Percentiles rank a stretch among this genome's conserved stretches.
phyloP scores from a whole-genome alignment of 441 rosid species.

The Dalechampia spathulata region DNA sequence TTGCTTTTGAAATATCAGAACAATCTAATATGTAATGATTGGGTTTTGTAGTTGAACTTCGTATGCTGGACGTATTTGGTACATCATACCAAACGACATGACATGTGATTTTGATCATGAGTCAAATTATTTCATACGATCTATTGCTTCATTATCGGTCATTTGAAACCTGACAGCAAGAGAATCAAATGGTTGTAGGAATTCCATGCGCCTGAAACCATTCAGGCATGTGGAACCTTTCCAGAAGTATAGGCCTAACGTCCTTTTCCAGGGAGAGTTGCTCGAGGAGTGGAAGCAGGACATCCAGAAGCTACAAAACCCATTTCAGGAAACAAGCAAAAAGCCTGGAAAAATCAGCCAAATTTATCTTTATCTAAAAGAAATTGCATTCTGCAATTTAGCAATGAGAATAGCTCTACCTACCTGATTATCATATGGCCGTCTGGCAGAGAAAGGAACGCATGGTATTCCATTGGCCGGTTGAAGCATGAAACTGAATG shows the following conservation, averaged over 20 bases:
- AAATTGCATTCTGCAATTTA: no score
- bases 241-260: constrained; percentile 32
- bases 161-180: no score
- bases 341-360: neutral
- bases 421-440: constrained; percentile 72
- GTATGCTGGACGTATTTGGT: no score
- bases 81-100: no score
- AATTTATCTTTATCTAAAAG: neutral
- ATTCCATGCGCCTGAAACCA: constrained; percentile 54
- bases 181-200: constrained; percentile 22
- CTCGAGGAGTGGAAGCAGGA: constrained; percentile 41
- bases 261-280: constrained; percentile 40
- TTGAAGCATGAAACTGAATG: constrained; percentile 86
- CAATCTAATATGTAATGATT: no score
- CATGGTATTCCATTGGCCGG: constrained; percentile 91
- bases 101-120: no score
- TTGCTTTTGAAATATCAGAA: no score
- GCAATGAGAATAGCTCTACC: neutral
- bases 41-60: no score
- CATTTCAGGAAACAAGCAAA: no score
- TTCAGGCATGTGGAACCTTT: constrained; percentile 43
- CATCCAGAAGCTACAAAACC: constrained; percentile 35
- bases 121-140: no score
- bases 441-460: constrained; percentile 68
- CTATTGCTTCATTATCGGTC: no score